Base-by-base conservation (phyloP, 1,284 basidiomycete genomes). In the Earliella scabrosa region DNA sequence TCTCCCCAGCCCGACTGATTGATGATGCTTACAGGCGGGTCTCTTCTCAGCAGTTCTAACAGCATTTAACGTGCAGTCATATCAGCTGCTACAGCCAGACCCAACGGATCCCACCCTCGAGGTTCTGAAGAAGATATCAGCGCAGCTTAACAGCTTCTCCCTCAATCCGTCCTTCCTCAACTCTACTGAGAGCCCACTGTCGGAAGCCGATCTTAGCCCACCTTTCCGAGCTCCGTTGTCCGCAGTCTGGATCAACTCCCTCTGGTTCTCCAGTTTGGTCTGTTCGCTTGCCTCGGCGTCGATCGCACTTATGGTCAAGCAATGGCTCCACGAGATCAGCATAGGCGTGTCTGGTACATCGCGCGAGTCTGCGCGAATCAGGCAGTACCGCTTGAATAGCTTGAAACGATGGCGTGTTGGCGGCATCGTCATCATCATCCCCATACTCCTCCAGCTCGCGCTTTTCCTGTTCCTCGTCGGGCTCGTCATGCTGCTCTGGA, bases 381-480 rank as follows among this genome's bases (percentile, higher is more conserved):
- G 45, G 18, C 45, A 47, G 34, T 47, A 38, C 24, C 45, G 45
- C 45, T 24, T 35, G 10, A 38, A 47, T 32, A 24, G 45, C 31
- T 24, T 38, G 11, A 14, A n/a, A 6, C 20, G 27, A n/a, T 47
- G 45, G 45, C 31, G 27, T n/a, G 45, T 47, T 11, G 32, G 31
- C 11, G 18, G 18, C 31, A 47, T 47, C 45, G 31, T 35, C 11
- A 36, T 35, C 20, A 14, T 47, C 14, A 26, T 47, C 31, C 45
- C 45, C n/a, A 16, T 47, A 8, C 45, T 47, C 20, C 45, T 47
- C 23, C 49, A 60, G 34, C 24, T 54, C 39, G 46, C 59, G 9
- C 47, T 63, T 24, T 18, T 57, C 8, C 52, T 63, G 21, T 63
- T 63, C 56, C 54, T 63, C 40, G 35, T 32, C 29, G 61, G 61